Conservation (phyloP, 1,284 basidiomycete species). For the Golubevia sp. region DNA sequence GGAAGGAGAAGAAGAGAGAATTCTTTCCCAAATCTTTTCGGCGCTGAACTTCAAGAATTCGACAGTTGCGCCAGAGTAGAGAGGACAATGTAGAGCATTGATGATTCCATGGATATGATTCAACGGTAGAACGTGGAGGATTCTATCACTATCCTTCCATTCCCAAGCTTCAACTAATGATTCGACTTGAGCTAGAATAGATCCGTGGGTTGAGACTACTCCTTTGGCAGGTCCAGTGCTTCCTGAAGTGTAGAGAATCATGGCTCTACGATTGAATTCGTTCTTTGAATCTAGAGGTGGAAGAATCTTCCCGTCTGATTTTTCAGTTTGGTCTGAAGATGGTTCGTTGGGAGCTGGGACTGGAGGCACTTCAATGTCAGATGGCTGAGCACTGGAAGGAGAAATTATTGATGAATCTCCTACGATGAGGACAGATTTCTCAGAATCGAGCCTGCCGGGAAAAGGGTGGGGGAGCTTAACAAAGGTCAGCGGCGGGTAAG, state of each 20-base stretch:
- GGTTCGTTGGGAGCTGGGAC: neutral
- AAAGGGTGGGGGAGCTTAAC: neutral
- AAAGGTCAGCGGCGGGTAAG: neutral
- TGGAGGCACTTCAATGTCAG: conserved; percentile 1
- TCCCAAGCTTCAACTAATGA: conserved; percentile 49
- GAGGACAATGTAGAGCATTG: conserved; percentile 54
- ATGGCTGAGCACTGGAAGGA: conserved; percentile 15
- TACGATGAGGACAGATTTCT: neutral
- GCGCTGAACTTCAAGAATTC: conserved; percentile 61
- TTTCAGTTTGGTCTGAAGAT: neutral
- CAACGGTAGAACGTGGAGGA: conserved; percentile 45
- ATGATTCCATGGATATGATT: conserved; percentile 61
- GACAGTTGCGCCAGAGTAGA: conserved; percentile 59
- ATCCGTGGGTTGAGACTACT: conserved; percentile 55
- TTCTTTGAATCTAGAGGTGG: conserved; percentile 18
- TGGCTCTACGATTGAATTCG: conserved; percentile 21
- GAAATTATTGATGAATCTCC: conserved; percentile 9
- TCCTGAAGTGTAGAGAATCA: conserved; percentile 62
- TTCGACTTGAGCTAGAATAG: conserved; percentile 49
- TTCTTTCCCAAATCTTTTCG: neutral
- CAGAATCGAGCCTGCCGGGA: neutral
- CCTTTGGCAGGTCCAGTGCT: conserved; percentile 59
- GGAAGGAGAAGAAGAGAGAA: conserved; percentile 36
- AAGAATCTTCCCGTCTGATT: no score
- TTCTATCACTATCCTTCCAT: conserved; percentile 40